Evolutionary conservation across 495 filamentous ascomycete genomes (phyloP).

Genomic region (Neohortaea acidophila): DNA sequence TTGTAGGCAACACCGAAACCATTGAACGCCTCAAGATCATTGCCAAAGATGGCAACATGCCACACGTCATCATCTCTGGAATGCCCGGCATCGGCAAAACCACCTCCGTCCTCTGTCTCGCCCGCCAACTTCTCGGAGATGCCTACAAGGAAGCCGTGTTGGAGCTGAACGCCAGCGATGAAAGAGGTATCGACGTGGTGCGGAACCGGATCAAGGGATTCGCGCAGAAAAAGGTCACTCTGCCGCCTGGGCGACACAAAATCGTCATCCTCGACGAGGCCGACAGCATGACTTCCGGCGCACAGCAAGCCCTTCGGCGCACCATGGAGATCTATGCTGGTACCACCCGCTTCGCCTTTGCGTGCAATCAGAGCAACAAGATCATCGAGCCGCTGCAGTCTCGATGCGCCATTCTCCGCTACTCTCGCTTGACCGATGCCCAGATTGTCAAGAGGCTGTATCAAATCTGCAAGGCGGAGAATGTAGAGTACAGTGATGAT

Average conservation of each 20-base stretch:
- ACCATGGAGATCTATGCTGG: conserved; percentile 99
- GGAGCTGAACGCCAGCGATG: conserved; percentile 90
- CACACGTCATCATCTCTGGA: conserved; percentile 95
- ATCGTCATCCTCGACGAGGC: conserved; percentile 96
- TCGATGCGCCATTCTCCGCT: conserved; percentile 89
- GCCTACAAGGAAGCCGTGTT: conserved; percentile 96
- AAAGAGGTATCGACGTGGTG: conserved; percentile 97
- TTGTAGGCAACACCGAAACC: conserved; percentile 95
- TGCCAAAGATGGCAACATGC: conserved; percentile 98
- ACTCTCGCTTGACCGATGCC: conserved; percentile 76
- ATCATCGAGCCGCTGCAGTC: conserved; percentile 98
- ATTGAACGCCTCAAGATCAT: conserved; percentile 97
- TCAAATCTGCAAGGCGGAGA: conserved; percentile 81
- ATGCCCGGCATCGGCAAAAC: conserved; percentile 99
- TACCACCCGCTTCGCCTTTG: conserved; percentile 94
- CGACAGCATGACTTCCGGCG: conserved; percentile 88
- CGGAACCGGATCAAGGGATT: conserved; percentile 98
- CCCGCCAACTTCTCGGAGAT: conserved; percentile 79
- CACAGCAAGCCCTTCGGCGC: conserved; percentile 84
- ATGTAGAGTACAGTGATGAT: conserved; percentile 68
- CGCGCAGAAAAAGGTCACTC: conserved; percentile 96
- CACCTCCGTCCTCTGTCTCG: conserved; percentile 85
- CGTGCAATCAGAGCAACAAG: conserved; percentile 97
- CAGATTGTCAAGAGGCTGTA: conserved; percentile 80
- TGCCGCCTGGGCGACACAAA: conserved; percentile 84